These are phyloP conservation scores for Neophaeococcomyces aloes DNA, from an alignment of 2,329 filamentous ascomycete genomes.

Conservation along the genomic window DNA sequence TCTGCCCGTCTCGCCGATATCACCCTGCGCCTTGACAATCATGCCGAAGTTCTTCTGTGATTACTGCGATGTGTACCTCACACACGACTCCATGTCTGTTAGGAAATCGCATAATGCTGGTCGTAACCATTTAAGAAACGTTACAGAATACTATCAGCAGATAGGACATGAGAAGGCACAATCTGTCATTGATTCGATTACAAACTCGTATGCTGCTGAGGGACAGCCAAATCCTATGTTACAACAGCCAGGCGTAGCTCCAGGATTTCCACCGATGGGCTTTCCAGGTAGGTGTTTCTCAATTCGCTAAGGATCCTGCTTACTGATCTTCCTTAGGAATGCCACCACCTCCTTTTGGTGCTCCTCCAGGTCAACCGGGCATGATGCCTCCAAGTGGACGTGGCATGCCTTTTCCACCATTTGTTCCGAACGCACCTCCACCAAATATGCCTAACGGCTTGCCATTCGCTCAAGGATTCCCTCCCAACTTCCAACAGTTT, in stretches of 20 bases:
- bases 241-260: slow-evolving; percentile 44
- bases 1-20: background rate
- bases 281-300: slow-evolving; percentile 47
- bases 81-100: slow-evolving; percentile 99
- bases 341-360: slow-evolving; percentile 48
- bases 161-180: slow-evolving; percentile 98
- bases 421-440: slow-evolving; percentile 39
- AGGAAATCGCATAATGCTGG: slow-evolving; percentile 97
- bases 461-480: slow-evolving; percentile 39
- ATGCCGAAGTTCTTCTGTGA: slow-evolving; percentile 92
- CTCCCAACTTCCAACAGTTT: slow-evolving; percentile 43
- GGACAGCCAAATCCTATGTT: slow-evolving; percentile 87
- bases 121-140: slow-evolving; percentile 92
- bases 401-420: slow-evolving; percentile 40
- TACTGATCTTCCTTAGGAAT: slow-evolving; percentile 25
- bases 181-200: slow-evolving; percentile 96
- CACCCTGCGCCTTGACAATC: slow-evolving; percentile 31
- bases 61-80: slow-evolving; percentile 99
- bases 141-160: slow-evolving; percentile 97
- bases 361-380: slow-evolving; percentile 27
- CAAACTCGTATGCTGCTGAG: slow-evolving; percentile 86
- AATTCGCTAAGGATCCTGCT: background rate
- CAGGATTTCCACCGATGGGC: slow-evolving; percentile 45
- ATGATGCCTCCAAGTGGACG: slow-evolving; percentile 44
- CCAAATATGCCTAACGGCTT: slow-evolving; percentile 32